Conservation (phyloP, 2,329 filamentous ascomycete species). For the Penicillium verrucosum region DNA sequence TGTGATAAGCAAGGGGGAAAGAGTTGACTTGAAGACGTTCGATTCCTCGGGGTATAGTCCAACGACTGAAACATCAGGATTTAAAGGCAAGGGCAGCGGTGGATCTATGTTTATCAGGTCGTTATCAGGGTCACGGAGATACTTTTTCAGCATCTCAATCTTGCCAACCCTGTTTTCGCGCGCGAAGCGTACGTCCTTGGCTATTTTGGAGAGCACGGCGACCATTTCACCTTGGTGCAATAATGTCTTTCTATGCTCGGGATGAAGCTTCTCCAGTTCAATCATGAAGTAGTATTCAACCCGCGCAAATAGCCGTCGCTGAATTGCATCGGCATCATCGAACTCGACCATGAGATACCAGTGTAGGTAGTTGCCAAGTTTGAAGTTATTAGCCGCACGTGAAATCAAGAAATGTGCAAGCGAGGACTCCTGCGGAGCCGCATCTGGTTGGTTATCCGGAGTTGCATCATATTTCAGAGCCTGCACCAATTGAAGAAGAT, state of each 20-base stretch:
- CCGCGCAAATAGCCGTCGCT: slow-evolving; percentile 83
- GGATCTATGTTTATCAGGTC: slow-evolving; percentile 80
- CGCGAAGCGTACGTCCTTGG: slow-evolving; percentile 79
- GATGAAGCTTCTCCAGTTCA: slow-evolving; percentile 72
- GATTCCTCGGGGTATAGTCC: slow-evolving; percentile 81
- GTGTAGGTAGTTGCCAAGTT: slow-evolving; percentile 89
- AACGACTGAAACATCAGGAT: slow-evolving; percentile 74
- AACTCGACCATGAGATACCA: slow-evolving; percentile 99
- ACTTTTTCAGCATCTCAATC: slow-evolving; percentile 78
- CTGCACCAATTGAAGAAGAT: slow-evolving; percentile 90
- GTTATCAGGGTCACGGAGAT: slow-evolving; percentile 83
- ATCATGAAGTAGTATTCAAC: slow-evolving; percentile 96
- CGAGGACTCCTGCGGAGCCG: slow-evolving; percentile 71
- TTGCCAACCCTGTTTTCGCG: slow-evolving; percentile 76
- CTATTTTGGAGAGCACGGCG: slow-evolving; percentile 80
- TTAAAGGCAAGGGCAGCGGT: slow-evolving; percentile 80
- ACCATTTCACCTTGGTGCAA: slow-evolving; percentile 87
- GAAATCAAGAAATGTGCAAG: slow-evolving; percentile 85
- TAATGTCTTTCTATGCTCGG: slow-evolving; percentile 70
- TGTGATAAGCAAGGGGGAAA: slow-evolving; percentile 85
- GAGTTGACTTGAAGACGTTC: slow-evolving; percentile 90
- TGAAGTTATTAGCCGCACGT: slow-evolving; percentile 81
- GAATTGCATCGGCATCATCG: slow-evolving; percentile 72
- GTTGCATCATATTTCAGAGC: slow-evolving; percentile 91
- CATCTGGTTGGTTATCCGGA: slow-evolving; percentile 58